Evolutionary conservation across 2,329 filamentous ascomycete genomes (phyloP).

Genomic region (Neophaeococcomyces aloes): DNA sequence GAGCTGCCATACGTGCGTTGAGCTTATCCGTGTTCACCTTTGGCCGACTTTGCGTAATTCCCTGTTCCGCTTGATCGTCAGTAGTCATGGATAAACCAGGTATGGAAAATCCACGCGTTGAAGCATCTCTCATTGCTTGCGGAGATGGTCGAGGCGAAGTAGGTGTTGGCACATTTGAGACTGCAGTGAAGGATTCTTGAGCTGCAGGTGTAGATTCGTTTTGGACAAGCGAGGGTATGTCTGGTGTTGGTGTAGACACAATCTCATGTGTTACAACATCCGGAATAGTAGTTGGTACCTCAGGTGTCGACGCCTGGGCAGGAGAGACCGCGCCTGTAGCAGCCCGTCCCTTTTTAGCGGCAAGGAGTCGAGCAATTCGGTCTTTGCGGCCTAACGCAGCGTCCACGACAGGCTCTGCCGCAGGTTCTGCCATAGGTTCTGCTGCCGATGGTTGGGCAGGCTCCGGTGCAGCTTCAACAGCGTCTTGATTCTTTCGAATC

Average conservation of each 20-base stretch:
- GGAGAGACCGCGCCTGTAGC: slow-evolving; percentile 1
- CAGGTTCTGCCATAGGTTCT: neutral
- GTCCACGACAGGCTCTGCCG: slow-evolving; percentile 9
- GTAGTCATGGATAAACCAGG: slow-evolving; percentile 44
- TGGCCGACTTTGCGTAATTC: neutral
- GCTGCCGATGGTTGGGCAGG: neutral
- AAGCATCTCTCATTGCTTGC: neutral
- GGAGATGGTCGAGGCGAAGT: neutral
- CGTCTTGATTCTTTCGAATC: slow-evolving; percentile 31
- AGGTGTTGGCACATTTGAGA: slow-evolving; percentile 5
- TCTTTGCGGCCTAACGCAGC: slow-evolving; percentile 59
- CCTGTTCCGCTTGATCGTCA: slow-evolving; percentile 11
- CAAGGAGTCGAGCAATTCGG: slow-evolving; percentile 63
- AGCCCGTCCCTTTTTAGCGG: slow-evolving; percentile 53
- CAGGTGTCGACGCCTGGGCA: slow-evolving; percentile 3
- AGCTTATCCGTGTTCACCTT: slow-evolving; percentile 7
- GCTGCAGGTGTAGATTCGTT: slow-evolving; percentile 18
- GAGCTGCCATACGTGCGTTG: slow-evolving; percentile 6
- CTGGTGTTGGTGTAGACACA: neutral
- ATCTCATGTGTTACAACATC: slow-evolving; percentile 4
- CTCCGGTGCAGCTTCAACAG: neutral
- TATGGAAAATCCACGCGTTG: slow-evolving; percentile 26
- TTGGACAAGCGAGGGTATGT: slow-evolving; percentile 4
- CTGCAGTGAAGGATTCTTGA: slow-evolving; percentile 16
- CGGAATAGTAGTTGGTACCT: neutral